Evolutionary conservation across 169 alveolate genomes (phyloP).

Genomic region (Perkinsus marinus): DNA sequence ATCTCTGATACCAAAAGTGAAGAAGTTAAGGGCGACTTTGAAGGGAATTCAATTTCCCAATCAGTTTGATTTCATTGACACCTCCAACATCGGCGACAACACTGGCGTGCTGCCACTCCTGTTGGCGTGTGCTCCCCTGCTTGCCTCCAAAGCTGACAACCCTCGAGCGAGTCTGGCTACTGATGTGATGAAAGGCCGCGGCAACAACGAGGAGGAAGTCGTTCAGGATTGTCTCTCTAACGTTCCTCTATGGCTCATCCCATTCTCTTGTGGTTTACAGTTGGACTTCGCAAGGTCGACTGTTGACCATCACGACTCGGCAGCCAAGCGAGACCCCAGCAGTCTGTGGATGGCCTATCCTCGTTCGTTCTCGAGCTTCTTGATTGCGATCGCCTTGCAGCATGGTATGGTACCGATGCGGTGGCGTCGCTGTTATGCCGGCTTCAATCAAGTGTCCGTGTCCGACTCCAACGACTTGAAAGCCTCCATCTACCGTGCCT

Average conservation of each 20-base stretch:
- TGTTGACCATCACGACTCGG: too few species aligned
- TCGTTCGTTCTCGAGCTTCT: not conserved
- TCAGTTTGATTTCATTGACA: not conserved
- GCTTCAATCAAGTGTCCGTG: not conserved
- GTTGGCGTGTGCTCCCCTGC: not conserved
- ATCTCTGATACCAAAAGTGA: not conserved
- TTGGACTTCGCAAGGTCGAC: not conserved
- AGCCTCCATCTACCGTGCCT: not conserved
- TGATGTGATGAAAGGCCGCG: not conserved
- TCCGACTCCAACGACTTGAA: not conserved
- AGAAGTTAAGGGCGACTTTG: not conserved
- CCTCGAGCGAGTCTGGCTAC: not conserved
- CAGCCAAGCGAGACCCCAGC: not conserved
- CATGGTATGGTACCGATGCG: not conserved
- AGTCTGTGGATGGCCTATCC: not conserved
- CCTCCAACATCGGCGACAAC: not conserved
- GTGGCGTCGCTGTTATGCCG: not conserved
- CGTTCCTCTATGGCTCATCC: not conserved
- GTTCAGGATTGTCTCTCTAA: not conserved
- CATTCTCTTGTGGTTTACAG: not conserved
- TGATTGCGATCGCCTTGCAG: not conserved
- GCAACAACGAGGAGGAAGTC: not conserved
- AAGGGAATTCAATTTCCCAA: not conserved
- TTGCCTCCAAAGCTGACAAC: not conserved
- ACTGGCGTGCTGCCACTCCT: not conserved